Evolutionary conservation across 192 early-diverging fungal genomes (phyloP).

Genomic region (Rhizophagus clarus): DNA sequence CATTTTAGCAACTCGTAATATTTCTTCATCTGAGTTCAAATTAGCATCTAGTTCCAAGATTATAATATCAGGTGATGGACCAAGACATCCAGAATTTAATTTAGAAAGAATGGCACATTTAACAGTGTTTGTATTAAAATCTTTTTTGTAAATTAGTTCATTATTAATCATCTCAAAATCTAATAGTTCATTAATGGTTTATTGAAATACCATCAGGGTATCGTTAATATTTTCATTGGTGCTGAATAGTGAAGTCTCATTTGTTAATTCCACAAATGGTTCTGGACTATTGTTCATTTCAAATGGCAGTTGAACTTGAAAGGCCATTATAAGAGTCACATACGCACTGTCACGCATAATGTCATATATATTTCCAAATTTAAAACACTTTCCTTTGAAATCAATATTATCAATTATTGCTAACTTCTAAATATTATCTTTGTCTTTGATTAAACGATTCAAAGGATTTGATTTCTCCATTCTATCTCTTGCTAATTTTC

Average conservation of each 20-base stretch:
- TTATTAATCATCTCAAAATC: too few relatives aligned
- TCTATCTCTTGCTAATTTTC: not conserved
- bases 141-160: not conserved
- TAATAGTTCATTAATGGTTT: too few relatives aligned
- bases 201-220: too few relatives aligned
- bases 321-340: not conserved
- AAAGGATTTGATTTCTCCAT: not conserved
- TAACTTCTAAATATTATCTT: not conserved
- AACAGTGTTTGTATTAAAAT: not conserved
- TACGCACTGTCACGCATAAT: not conserved
- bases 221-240: not conserved
- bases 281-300: not conserved
- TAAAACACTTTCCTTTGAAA: not conserved
- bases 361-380: not conserved
- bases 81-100: not conserved
- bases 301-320: not conserved
- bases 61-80: not conserved
- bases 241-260: not conserved
- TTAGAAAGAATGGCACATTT: not conserved
- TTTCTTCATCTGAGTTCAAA: slow-evolving; percentile 2
- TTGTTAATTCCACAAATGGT: not conserved
- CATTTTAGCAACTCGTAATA: not conserved
- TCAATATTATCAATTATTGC: slow-evolving; percentile 1
- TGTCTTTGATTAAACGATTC: not conserved
- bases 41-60: not conserved